These are phyloP conservation scores for Dioszegia hungarica DNA, from an alignment of 768 basidiomycete genomes.

Conservation along the genomic window DNA sequence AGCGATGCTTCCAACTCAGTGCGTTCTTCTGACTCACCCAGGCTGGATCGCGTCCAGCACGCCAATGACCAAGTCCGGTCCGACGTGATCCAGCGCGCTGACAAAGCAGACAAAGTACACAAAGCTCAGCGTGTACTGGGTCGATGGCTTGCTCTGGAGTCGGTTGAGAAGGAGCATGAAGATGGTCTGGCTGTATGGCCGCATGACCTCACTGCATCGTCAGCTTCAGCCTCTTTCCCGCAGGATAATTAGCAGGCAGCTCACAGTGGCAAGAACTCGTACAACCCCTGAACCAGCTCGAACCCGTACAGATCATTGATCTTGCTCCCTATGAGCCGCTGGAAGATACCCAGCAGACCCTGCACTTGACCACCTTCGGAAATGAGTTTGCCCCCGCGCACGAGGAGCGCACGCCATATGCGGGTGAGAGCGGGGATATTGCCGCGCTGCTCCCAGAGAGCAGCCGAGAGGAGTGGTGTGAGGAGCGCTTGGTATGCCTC, in stretches of 20 bases:
- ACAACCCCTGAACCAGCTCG: slow-evolving; percentile 74
- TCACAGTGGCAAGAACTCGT: slow-evolving; percentile 69
- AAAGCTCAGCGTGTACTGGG: slow-evolving; percentile 78
- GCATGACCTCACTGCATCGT: slow-evolving; percentile 58
- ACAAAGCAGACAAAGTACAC: slow-evolving; percentile 70
- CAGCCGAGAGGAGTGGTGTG: slow-evolving; percentile 74
- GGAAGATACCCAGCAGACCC: slow-evolving; percentile 82
- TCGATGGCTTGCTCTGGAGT: slow-evolving; percentile 82
- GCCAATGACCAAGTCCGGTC: slow-evolving; percentile 73
- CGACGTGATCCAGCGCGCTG: slow-evolving; percentile 69
- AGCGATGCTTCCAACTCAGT: not conserved
- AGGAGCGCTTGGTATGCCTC: slow-evolving; percentile 70
- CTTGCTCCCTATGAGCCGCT: slow-evolving; percentile 80
- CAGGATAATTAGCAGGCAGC: slow-evolving; percentile 48
- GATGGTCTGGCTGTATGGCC: slow-evolving; percentile 66
- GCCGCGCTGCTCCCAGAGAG: slow-evolving; percentile 88
- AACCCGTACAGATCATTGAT: slow-evolving; percentile 84
- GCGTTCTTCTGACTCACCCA: slow-evolving; percentile 55
- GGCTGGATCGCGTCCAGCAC: slow-evolving; percentile 78
- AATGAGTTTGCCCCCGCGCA: slow-evolving; percentile 66
- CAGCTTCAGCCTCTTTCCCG: not conserved
- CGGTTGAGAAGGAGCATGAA: slow-evolving; percentile 74
- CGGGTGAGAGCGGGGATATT: slow-evolving; percentile 90
- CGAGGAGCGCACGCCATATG: slow-evolving; percentile 75
- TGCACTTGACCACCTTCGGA: slow-evolving; percentile 66